Percentiles rank a stretch among this genome's conserved stretches.
Conservation (phyloP, 148 eudicot species). For the Polygonum maritimum region DNA sequence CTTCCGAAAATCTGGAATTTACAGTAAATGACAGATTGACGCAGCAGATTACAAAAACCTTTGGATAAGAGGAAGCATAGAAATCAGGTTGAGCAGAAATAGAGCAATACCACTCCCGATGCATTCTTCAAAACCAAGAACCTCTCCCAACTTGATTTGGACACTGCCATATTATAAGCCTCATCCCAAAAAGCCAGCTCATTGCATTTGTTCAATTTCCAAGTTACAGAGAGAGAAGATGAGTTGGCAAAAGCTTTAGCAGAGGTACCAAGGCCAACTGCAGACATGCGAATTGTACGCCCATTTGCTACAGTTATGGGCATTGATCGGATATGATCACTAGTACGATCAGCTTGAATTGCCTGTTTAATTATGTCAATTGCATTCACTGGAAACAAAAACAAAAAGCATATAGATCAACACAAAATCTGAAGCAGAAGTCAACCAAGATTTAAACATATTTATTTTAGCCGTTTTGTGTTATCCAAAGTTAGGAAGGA, state of each 20-base stretch:
- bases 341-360: constrained; percentile 52
- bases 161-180: constrained; percentile 19
- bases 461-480: background rate
- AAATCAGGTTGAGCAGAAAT: background rate
- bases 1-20: background rate
- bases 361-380: constrained; percentile 42
- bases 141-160: constrained; percentile 67
- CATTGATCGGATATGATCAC: constrained; percentile 37
- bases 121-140: constrained; percentile 59
- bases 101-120: constrained; percentile 54
- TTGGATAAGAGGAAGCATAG: background rate
- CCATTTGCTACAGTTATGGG: constrained; percentile 81
- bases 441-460: background rate
- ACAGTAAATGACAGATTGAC: constrained; percentile 7
- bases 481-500: constrained; percentile 3
- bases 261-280: constrained; percentile 58
- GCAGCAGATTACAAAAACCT: background rate
- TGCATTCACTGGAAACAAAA: constrained; percentile 39
- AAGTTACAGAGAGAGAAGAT: constrained; percentile 57
- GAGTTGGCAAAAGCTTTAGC: constrained; percentile 84
- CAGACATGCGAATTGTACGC: constrained; percentile 65
- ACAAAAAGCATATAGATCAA: background rate
- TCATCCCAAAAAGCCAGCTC: constrained; percentile 61
- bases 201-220: constrained; percentile 59
- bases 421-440: constrained; percentile 10